Evolutionary conservation across 2,329 filamentous ascomycete genomes (phyloP).

Genomic region (Phaeosphaeria sp.): DNA sequence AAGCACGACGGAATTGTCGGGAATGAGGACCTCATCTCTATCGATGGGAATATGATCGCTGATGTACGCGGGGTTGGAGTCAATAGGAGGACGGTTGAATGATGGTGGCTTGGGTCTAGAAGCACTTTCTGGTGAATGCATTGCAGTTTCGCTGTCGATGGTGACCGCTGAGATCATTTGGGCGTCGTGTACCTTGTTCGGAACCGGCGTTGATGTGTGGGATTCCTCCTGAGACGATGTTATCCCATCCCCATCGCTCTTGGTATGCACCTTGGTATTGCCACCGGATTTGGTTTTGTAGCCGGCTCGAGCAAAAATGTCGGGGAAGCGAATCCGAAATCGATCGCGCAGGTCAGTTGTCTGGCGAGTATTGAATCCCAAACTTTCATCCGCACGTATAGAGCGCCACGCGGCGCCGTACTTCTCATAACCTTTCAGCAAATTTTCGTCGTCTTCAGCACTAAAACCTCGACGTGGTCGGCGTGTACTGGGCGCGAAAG

Average conservation of each 20-base stretch:
- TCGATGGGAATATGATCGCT: constrained; percentile 30
- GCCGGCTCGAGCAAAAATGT: constrained; percentile 60
- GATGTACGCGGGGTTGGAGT: constrained; percentile 16
- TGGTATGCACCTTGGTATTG: constrained; percentile 4
- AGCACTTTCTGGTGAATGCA: neutral
- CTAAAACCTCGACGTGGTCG: constrained; percentile 64
- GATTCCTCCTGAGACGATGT: neutral
- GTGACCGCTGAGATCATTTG: neutral
- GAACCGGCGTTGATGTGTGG: neutral
- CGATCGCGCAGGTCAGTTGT: constrained; percentile 66
- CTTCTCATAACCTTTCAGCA: constrained; percentile 64
- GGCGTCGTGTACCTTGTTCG: neutral
- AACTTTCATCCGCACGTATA: constrained; percentile 62
- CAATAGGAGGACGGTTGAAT: neutral
- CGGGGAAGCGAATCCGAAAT: constrained; percentile 65
- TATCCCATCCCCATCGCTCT: neutral
- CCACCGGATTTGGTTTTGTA: constrained; percentile 41
- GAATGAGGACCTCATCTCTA: constrained; percentile 29
- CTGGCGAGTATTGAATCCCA: constrained; percentile 59
- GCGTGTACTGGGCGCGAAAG: constrained; percentile 58
- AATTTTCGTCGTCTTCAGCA: constrained; percentile 62
- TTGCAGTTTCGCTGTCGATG: neutral
- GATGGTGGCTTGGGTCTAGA: neutral
- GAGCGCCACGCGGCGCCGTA: constrained; percentile 66
- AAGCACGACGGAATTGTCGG: constrained; percentile 43